A percentile compares a stretch with the other conserved stretches of the same genome.
Conservation (phyloP, 1,139 yeast species). For the Yamadazyma pseudoaaseri region DNA sequence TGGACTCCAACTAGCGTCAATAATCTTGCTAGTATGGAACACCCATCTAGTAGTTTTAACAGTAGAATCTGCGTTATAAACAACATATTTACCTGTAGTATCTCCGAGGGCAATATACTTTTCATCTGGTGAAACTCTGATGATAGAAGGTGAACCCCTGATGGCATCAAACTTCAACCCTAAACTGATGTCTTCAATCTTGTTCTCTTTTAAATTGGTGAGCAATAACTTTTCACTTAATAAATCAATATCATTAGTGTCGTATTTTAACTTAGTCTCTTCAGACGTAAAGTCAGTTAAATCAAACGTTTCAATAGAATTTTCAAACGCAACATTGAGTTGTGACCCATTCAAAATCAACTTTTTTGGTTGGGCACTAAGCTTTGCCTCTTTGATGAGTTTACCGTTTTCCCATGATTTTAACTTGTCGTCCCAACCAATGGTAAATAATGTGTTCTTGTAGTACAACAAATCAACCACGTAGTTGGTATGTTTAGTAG, state of each 20-base stretch:
- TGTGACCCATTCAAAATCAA: slow-evolving; percentile 31
- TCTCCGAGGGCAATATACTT: slow-evolving; percentile 82
- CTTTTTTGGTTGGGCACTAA: slow-evolving; percentile 67
- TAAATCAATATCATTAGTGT: slow-evolving; percentile 35
- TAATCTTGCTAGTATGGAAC: slow-evolving; percentile 83
- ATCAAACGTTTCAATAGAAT: slow-evolving; percentile 33
- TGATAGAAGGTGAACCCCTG: slow-evolving; percentile 59
- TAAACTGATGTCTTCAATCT: slow-evolving; percentile 22
- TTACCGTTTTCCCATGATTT: slow-evolving; percentile 40
- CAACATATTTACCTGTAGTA: slow-evolving; percentile 74
- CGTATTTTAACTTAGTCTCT: slow-evolving; percentile 28
- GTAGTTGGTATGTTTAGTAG: slow-evolving; percentile 52
- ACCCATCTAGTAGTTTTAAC: slow-evolving; percentile 92
- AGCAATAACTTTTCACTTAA: slow-evolving; percentile 42
- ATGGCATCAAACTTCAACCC: slow-evolving; percentile 20
- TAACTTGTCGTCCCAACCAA: slow-evolving; percentile 90
- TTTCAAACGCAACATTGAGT: slow-evolving; percentile 50
- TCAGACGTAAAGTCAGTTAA: slow-evolving; percentile 1
- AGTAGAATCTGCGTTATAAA: slow-evolving; percentile 56
- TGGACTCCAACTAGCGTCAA: slow-evolving; percentile 73
- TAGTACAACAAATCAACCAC: slow-evolving; percentile 45
- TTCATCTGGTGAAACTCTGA: slow-evolving; percentile 72
- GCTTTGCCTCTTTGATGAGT: slow-evolving; percentile 24
- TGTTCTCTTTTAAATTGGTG: slow-evolving; percentile 46
- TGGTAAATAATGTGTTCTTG: slow-evolving; percentile 40